Conservation (phyloP, 495 filamentous ascomycete genomes). For the Talaromyces borbonicus region DNA sequence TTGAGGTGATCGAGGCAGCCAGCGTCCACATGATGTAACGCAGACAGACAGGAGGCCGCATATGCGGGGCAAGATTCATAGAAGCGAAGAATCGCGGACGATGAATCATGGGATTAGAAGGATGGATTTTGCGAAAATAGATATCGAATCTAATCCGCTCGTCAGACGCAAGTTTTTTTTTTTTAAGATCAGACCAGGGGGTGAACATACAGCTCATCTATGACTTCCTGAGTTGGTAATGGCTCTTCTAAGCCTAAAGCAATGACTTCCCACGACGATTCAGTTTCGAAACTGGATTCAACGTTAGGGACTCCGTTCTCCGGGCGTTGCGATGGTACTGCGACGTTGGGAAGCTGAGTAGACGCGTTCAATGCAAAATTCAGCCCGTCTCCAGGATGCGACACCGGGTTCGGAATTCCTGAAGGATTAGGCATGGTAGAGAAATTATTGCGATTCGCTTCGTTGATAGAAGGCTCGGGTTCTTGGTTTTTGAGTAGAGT, state of each 20-base stretch:
- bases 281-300: conserved; percentile 23
- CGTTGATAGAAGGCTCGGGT: conserved; percentile 10
- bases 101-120: conserved; percentile 79
- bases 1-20: conserved; percentile 73
- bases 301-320: conserved; percentile 13
- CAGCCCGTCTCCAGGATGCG: conserved; percentile 14
- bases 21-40: conserved; percentile 93
- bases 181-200: not conserved
- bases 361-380: conserved; percentile 12
- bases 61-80: conserved; percentile 73
- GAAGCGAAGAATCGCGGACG: conserved; percentile 74
- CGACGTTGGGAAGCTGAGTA: conserved; percentile 13
- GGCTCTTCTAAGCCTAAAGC: conserved; percentile 87
- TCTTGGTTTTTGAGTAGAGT: conserved; percentile 67
- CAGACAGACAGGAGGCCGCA: conserved; percentile 78
- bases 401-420: conserved; percentile 11
- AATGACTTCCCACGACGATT: conserved; percentile 84
- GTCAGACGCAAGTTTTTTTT: conserved; percentile 6
- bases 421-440: conserved; percentile 13
- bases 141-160: conserved; percentile 6
- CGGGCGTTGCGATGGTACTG: conserved; percentile 16
- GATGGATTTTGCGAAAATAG: conserved; percentile 86
- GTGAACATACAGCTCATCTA: conserved; percentile 72
- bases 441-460: conserved; percentile 12
- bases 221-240: conserved; percentile 74